Base-by-base conservation (phyloP, 2,329 filamentous ascomycete species). In the Talaromyces islandicus region DNA sequence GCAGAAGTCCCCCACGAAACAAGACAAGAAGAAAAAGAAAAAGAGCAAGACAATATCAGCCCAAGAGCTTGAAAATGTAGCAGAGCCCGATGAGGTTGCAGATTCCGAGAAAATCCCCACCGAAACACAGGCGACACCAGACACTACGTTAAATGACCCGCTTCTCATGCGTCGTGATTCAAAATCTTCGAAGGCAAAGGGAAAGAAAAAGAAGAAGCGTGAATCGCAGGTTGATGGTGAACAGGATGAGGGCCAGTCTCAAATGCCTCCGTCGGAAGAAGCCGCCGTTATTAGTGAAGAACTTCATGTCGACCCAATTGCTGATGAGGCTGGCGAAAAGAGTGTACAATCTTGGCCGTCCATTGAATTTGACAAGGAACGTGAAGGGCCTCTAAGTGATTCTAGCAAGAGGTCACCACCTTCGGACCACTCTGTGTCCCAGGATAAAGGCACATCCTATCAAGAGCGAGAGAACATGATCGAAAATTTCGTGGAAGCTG, bases 21-120 rank as follows among this genome's bases (percentile, higher is more conserved):
- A 71, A 38, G 76, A 76, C 63, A 76, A 76, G 59, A 68, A 75
- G 66, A 71, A 77, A 60, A 68, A 59, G 56, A 73, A 68, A 58
- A 67, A 68, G 25, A 69, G 71, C 65, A 69, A 73, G 54, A 66
- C 68, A 41, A 62, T 54, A 17, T 52, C 32, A 55, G 27, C 7
- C 21, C 19, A n/a, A 38, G 46, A 48, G 9, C 5, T 12, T 29
- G 48, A 52, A 29, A 29, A 2, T 29, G 25, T 29, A 52, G 24
- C 19, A n/a, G 48, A 25, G 7, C 24, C 48, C 12, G 25, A 27
- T 29, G 48, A 52, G 27, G 7, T 29, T n/a, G 14, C 12, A 29
- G 25, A 30, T 21, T 29, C 24, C 17, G 48, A 52, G 48, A 52
- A 30, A n/a, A 12, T 9, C 38, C 27, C 24, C 30, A 17, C 54